phyloP scores from a whole-genome alignment of 73 alveolate species.

The Symbiodinium pilosum region DNA sequence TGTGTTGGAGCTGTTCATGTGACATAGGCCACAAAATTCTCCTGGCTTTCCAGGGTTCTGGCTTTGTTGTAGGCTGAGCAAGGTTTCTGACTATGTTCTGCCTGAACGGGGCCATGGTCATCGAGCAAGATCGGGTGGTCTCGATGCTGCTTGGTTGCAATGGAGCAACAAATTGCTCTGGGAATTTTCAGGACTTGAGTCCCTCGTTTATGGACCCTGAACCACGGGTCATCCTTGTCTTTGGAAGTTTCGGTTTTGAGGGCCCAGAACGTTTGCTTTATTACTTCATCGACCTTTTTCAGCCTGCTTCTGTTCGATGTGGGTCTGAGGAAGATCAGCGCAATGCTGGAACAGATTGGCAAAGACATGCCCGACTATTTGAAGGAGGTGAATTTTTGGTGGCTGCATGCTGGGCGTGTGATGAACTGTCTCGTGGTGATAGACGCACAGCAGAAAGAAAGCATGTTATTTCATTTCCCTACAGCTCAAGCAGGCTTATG shows the following conservation, averaged over 20 bases:
- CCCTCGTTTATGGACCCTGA: too few species aligned
- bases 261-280: neutral
- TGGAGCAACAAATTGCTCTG: too few species aligned
- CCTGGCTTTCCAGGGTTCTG: too few species aligned
- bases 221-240: too few species aligned
- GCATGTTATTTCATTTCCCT: neutral
- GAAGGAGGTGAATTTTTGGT: slow-evolving; percentile 20
- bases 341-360: neutral
- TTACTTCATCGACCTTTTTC: neutral
- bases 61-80: too few species aligned
- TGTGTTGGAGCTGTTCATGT: too few species aligned
- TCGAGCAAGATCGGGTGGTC: neutral
- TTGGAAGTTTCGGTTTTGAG: too few species aligned
- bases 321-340: slow-evolving; percentile 36
- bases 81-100: slow-evolving; percentile 40
- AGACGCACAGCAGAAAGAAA: neutral
- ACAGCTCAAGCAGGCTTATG: neutral
- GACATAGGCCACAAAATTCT: too few species aligned
- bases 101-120: slow-evolving; percentile 42
- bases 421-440: slow-evolving; percentile 72
- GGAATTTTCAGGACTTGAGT: too few species aligned
- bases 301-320: neutral
- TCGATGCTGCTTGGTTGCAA: neutral
- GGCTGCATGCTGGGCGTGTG: slow-evolving; percentile 63
- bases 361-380: neutral